Percentiles rank a stretch among this genome's conserved stretches.
Evolutionary conservation across 2,329 filamentous ascomycete species (phyloP).

Genomic region (Aurifilum marmelostoma): DNA sequence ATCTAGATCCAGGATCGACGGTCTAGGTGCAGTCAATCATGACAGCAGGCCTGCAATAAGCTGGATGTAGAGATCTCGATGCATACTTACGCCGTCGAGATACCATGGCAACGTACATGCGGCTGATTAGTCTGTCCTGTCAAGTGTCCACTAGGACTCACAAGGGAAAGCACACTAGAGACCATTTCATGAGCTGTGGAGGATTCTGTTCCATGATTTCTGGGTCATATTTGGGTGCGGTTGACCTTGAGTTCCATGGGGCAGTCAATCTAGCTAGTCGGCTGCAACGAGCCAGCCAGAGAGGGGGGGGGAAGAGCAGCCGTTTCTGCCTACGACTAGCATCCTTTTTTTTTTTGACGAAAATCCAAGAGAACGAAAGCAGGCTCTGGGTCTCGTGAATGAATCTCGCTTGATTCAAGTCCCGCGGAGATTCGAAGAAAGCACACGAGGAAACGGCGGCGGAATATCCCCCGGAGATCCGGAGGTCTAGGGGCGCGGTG

Average conservation of each 20-base stretch:
- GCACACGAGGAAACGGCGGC: neutral
- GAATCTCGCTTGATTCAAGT: neutral
- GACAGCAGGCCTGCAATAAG: neutral
- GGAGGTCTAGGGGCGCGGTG: neutral
- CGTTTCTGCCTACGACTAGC: too few relatives aligned
- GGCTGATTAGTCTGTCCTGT: neutral
- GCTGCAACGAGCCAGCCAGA: neutral
- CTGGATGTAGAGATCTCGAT: neutral
- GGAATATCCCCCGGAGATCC: neutral
- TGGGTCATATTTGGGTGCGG: neutral
- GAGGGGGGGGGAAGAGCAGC: too few relatives aligned
- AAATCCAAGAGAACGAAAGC: too few relatives aligned
- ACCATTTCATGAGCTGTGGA: neutral
- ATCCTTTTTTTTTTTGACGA: too few relatives aligned
- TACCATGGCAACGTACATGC: neutral
- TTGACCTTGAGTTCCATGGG: neutral
- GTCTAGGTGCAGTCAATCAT: neutral
- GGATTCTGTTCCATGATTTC: neutral
- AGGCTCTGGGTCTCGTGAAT: neutral
- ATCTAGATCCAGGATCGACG: neutral
- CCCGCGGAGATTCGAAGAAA: neutral
- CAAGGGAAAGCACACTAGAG: neutral
- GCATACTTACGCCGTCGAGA: neutral
- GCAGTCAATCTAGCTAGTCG: neutral
- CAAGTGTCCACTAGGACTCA: neutral